Evolutionary conservation across 2,329 filamentous ascomycete genomes (phyloP).

Genomic region (Berkeleyomyces basicola): DNA sequence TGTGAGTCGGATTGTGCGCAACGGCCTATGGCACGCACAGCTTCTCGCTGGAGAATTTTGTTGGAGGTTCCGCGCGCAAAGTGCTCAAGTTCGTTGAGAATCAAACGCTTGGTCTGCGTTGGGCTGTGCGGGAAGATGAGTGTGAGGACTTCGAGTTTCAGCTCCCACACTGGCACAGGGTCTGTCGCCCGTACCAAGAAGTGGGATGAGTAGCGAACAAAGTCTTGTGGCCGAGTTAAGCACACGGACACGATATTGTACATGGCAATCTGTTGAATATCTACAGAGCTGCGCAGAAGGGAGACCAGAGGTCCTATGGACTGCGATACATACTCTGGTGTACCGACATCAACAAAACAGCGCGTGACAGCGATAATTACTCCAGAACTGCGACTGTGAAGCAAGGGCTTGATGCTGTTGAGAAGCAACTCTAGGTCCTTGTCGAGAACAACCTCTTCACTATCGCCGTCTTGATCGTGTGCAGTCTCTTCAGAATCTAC

Average conservation of each 20-base stretch:
- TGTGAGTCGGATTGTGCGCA: slow-evolving; percentile 65
- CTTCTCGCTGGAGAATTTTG: slow-evolving; percentile 66
- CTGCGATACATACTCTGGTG: slow-evolving; percentile 53
- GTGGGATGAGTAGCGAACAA: slow-evolving; percentile 75
- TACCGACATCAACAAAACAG: slow-evolving; percentile 73
- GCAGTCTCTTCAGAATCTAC: slow-evolving; percentile 24
- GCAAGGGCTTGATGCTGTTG: slow-evolving; percentile 61
- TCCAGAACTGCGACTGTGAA: slow-evolving; percentile 84
- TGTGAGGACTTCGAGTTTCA: slow-evolving; percentile 83
- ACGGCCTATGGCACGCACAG: slow-evolving; percentile 80
- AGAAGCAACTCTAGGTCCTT: slow-evolving; percentile 71
- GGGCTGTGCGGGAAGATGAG: slow-evolving; percentile 77
- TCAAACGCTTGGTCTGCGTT: slow-evolving; percentile 61
- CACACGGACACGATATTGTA: slow-evolving; percentile 95
- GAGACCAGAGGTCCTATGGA: slow-evolving; percentile 76
- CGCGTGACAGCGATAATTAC: slow-evolving; percentile 78
- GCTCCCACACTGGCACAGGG: slow-evolving; percentile 63
- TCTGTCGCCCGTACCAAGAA: slow-evolving; percentile 77
- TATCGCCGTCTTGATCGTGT: slow-evolving; percentile 25
- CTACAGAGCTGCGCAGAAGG: slow-evolving; percentile 65
- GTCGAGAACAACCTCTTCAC: slow-evolving; percentile 49
- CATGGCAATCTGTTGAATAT: slow-evolving; percentile 77
- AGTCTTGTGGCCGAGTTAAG: slow-evolving; percentile 56
- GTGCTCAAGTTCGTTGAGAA: slow-evolving; percentile 85
- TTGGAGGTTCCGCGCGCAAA: slow-evolving; percentile 58